phyloP scores from a whole-genome alignment of 768 basidiomycete species.

The Mycena galericulata region DNA sequence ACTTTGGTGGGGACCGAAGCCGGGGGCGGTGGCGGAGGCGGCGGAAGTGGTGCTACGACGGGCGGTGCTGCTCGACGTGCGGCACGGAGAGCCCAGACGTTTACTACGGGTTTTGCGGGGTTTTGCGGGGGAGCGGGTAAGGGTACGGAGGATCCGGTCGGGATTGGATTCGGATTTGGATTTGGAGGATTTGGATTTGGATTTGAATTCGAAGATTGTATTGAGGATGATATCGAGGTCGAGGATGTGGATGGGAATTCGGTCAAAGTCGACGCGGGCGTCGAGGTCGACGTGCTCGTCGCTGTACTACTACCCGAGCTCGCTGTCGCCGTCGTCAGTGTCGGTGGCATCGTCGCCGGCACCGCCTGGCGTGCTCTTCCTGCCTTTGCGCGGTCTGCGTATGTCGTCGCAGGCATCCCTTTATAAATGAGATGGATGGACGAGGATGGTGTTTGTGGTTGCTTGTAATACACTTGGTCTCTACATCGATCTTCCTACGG shows the following conservation, averaged over 20 bases:
- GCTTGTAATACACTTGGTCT: too few species aligned
- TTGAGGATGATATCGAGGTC: too few species aligned
- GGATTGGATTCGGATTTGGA: background rate
- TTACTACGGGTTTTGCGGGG: conserved; percentile 10
- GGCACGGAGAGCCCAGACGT: conserved; percentile 30
- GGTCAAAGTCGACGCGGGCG: background rate
- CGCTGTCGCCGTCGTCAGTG: background rate
- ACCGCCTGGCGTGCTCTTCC: background rate
- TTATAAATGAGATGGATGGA: too few species aligned
- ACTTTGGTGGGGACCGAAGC: background rate
- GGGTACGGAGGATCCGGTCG: background rate
- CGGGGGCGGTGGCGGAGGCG: background rate
- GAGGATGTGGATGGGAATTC: too few species aligned
- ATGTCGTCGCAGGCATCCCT: too few species aligned
- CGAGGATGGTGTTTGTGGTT: too few species aligned
- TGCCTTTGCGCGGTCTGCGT: conserved; percentile 7
- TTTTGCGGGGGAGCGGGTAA: conserved; percentile 5
- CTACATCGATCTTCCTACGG: too few species aligned
- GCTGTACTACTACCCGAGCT: background rate
- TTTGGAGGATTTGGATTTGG: background rate
- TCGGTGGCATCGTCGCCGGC: too few species aligned
- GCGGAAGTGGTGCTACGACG: background rate
- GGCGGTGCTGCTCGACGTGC: conserved; percentile 7
- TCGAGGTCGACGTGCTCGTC: background rate
- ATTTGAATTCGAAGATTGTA: background rate